phyloP scores from a whole-genome alignment of 208 protist species.

The Trichomonas tenax region DNA sequence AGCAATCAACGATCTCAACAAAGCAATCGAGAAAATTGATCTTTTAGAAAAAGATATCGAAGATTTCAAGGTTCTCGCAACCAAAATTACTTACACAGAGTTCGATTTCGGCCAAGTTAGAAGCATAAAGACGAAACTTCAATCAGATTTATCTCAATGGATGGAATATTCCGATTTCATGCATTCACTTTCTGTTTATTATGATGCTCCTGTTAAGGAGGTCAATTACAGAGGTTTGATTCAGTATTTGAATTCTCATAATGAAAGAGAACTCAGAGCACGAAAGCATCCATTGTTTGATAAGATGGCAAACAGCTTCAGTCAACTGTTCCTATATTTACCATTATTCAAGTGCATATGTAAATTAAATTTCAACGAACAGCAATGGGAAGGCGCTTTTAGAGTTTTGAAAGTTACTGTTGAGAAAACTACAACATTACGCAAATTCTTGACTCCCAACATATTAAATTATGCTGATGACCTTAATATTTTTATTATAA shows the following conservation, averaged over 20 bases:
- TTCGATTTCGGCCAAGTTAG: background rate
- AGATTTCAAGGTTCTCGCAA: background rate
- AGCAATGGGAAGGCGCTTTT: background rate
- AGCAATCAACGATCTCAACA: background rate
- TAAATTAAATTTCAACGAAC: background rate
- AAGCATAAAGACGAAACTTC: background rate
- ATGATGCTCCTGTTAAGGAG: background rate
- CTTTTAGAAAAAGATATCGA: background rate
- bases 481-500: background rate
- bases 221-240: background rate
- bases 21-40: background rate
- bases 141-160: background rate
- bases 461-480: background rate
- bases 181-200: background rate
- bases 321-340: background rate
- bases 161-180: background rate
- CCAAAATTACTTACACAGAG: background rate
- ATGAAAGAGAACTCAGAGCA: background rate
- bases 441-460: background rate
- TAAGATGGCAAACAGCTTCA: background rate
- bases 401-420: background rate
- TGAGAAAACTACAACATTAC: background rate
- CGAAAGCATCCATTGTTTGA: background rate
- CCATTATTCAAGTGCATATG: background rate
- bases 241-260: background rate